Evolutionary conservation across 495 filamentous ascomycete species (phyloP).

Genomic region (Glonium stellatum): DNA sequence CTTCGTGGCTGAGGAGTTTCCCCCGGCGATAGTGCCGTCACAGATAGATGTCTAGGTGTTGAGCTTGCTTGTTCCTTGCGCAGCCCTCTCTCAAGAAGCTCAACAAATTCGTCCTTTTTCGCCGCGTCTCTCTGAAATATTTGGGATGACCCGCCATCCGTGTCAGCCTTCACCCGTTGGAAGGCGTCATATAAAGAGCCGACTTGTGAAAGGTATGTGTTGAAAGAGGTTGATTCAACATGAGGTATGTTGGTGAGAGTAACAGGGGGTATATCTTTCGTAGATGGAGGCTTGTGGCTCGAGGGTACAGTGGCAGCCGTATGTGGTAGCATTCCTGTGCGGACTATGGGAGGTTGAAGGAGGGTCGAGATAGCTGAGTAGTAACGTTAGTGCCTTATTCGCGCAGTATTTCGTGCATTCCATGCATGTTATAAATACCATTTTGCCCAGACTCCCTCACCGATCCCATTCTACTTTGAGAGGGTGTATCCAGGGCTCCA

Average conservation of each 20-base stretch:
- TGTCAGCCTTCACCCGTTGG: constrained; percentile 62
- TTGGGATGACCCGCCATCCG: constrained; percentile 46
- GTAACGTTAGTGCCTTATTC: constrained; percentile 1
- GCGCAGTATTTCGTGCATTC: not conserved
- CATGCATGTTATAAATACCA: constrained; percentile 42
- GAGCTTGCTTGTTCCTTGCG: constrained; percentile 14
- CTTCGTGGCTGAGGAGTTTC: constrained; percentile 43
- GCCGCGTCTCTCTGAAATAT: constrained; percentile 36
- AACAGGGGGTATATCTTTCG: constrained; percentile 90
- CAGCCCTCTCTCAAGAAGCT: constrained; percentile 37
- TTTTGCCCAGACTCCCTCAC: constrained; percentile 75
- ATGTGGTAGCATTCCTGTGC: constrained; percentile 76
- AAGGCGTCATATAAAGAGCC: constrained; percentile 77
- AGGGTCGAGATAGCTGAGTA: constrained; percentile 79
- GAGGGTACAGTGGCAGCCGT: constrained; percentile 56
- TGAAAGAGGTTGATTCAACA: constrained; percentile 72
- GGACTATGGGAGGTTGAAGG: constrained; percentile 80
- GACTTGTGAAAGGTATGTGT: constrained; percentile 74
- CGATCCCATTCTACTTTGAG: constrained; percentile 47
- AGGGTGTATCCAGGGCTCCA: constrained; percentile 58
- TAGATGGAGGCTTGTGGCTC: constrained; percentile 73
- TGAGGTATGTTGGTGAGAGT: constrained; percentile 83
- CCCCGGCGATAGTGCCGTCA: constrained; percentile 40
- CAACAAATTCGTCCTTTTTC: constrained; percentile 47
- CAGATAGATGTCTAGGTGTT: constrained; percentile 12